Evolutionary conservation across 371 early-diverging fungal species (phyloP).

Genomic region (Mucor sp.): DNA sequence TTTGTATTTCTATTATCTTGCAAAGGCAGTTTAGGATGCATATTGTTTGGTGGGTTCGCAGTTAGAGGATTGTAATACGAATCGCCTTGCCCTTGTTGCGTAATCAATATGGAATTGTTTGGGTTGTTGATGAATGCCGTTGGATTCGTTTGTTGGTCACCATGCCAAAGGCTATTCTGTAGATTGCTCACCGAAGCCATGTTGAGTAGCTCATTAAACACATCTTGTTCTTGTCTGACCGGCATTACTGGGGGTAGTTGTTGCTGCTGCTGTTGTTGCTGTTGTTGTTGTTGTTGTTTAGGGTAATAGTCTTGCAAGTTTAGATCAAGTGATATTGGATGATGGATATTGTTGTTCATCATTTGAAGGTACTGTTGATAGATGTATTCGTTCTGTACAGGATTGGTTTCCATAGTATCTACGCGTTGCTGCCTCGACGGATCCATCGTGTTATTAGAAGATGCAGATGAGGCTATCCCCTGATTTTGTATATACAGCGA

Average conservation of each 20-base stretch:
- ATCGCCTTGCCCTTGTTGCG: background rate
- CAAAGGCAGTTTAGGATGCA: background rate
- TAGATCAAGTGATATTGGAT: conserved; percentile 1
- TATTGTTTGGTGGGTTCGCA: background rate
- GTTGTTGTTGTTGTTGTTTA: conserved; percentile 4
- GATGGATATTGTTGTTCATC: background rate
- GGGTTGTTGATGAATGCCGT: background rate
- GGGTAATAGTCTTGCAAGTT: background rate
- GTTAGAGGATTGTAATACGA: background rate
- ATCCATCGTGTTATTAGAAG: background rate
- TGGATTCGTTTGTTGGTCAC: background rate
- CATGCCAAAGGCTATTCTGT: background rate
- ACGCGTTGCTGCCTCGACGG: background rate
- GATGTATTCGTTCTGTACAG: background rate
- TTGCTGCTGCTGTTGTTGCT: conserved; percentile 5
- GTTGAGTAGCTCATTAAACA: conserved; percentile 23
- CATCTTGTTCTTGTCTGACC: conserved; percentile 16
- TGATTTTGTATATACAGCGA: background rate
- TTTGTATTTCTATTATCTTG: background rate
- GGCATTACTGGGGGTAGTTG: background rate
- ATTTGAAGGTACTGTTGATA: background rate
- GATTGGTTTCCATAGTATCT: background rate
- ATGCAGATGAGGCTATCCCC: background rate
- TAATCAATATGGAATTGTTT: background rate
- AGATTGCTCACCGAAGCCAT: conserved; percentile 9